These are phyloP conservation scores for baker's yeast (Saccharomyces cerevisiae) DNA, from an alignment of 805 yeast species.

Conservation along the genomic window DNA sequence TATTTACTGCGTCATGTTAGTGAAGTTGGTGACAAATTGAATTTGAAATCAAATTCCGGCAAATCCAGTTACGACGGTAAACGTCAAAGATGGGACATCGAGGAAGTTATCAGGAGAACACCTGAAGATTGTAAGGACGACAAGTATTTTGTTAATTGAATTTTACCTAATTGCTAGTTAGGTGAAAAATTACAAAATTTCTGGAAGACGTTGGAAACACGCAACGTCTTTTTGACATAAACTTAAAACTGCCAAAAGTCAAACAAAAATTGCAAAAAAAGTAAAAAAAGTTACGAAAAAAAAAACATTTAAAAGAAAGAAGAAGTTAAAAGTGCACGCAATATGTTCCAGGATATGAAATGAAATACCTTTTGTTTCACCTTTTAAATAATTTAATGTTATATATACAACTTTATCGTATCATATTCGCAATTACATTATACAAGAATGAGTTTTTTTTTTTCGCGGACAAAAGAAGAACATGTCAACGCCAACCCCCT, in stretches of 20 bases:
- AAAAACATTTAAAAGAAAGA: background rate
- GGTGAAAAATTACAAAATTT: background rate
- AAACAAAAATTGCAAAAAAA: background rate
- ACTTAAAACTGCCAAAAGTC: background rate
- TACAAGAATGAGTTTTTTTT: background rate
- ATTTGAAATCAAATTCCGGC: constrained; percentile 71
- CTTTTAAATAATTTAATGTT: background rate
- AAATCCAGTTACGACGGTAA: constrained; percentile 65
- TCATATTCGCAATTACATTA: background rate
- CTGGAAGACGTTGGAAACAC: background rate
- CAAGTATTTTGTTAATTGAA: constrained; percentile 28
- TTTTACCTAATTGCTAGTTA: background rate
- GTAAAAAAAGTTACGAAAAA: background rate
- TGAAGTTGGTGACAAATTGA: constrained; percentile 69
- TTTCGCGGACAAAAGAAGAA: background rate
- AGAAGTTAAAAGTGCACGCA: background rate
- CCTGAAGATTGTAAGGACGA: constrained; percentile 52
- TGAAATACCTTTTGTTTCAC: background rate
- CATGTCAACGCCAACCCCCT: background rate
- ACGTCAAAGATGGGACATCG: constrained; percentile 68
- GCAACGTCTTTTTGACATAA: background rate
- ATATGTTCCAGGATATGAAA: background rate
- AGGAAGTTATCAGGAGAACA: constrained; percentile 65
- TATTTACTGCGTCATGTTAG: constrained; percentile 59
- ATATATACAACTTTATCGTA: background rate